phyloP scores from a whole-genome alignment of 2,329 filamentous ascomycete species.

The Monosporascus cannonballus region DNA sequence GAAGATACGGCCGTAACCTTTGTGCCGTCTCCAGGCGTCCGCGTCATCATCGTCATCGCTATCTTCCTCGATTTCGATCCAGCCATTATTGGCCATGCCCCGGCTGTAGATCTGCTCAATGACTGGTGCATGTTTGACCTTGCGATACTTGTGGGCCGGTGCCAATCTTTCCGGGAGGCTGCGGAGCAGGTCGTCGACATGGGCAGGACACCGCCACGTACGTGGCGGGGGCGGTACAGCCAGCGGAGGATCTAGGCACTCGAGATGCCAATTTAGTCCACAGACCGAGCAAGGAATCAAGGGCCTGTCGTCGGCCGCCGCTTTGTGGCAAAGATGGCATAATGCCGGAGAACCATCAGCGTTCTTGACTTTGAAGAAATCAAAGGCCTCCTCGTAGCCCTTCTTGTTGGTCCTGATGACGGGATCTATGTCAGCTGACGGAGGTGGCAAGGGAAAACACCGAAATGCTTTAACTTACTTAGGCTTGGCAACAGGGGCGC shows the following conservation, averaged over 20 bases:
- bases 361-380: slow-evolving; percentile 64
- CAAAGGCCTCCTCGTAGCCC: slow-evolving; percentile 56
- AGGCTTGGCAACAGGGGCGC: slow-evolving; percentile 36
- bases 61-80: slow-evolving; percentile 61
- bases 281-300: slow-evolving; percentile 83
- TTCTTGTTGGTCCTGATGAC: slow-evolving; percentile 39
- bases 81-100: slow-evolving; percentile 64
- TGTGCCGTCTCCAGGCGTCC: slow-evolving; percentile 50
- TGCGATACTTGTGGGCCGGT: slow-evolving; percentile 56
- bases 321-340: slow-evolving; percentile 69
- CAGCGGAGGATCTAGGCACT: slow-evolving; percentile 82
- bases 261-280: slow-evolving; percentile 79
- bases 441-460: neutral
- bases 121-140: slow-evolving; percentile 47
- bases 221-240: slow-evolving; percentile 70
- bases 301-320: slow-evolving; percentile 56
- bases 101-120: slow-evolving; percentile 52
- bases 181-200: slow-evolving; percentile 69
- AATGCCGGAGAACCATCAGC: slow-evolving; percentile 68
- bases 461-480: slow-evolving; percentile 46
- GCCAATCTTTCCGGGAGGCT: slow-evolving; percentile 50
- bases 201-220: slow-evolving; percentile 85
- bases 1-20: slow-evolving; percentile 59
- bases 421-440: slow-evolving; percentile 23
- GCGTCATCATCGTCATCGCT: slow-evolving; percentile 49